Evolutionary conservation across 2,329 filamentous ascomycete genomes (phyloP), one percentile per base, ranked within the genome.

Genomic region (Fusarium nygamai): DNA sequence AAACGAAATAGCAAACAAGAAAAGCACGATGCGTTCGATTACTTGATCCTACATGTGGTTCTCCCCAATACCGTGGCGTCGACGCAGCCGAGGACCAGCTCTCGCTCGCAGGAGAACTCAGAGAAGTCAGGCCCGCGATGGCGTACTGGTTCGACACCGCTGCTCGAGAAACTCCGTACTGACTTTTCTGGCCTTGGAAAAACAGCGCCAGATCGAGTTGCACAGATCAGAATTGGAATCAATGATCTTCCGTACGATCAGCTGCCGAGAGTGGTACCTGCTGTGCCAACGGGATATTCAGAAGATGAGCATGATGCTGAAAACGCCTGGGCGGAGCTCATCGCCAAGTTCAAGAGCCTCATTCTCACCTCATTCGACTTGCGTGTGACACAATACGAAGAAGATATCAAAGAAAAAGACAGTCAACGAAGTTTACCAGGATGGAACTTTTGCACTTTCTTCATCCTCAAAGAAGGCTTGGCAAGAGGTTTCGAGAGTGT

Each of bases 391-490:
- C 96, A 98, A 78, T 99, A 99, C 81, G 96, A 99, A 82, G 95
- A 98, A 68, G 96, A 99, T 76, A 98, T 99, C 76, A 93, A 94
- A 72, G 96, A 98, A 82, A 96, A 95, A 79, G 96, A 98, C 77
- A 90, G 92, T 1, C 95, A 98, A 81, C 89, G 96, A 53, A 92
- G 87, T 39, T 84, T 99, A 24, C 96, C 96, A 0, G 96, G 96
- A 1, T 99, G 96, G 96, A 99, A 99, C 80, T 99, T 99, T 81
- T 98, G 96, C 83, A 99, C 96, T 0, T 99, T 99, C 81, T 99
- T 99, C 81, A 95, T 99, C 22, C 87, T 99, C 14, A 99, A 99
- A 80, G 96, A 99, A 82, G 96, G 96, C 0, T 85, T 99, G 41
- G 96, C 96, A 3, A 90, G 94, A 75, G 97, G 96, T 0, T 98